phyloP scores from a whole-genome alignment of 2,329 filamentous ascomycete genomes.

The Colletotrichum abscissum region DNA sequence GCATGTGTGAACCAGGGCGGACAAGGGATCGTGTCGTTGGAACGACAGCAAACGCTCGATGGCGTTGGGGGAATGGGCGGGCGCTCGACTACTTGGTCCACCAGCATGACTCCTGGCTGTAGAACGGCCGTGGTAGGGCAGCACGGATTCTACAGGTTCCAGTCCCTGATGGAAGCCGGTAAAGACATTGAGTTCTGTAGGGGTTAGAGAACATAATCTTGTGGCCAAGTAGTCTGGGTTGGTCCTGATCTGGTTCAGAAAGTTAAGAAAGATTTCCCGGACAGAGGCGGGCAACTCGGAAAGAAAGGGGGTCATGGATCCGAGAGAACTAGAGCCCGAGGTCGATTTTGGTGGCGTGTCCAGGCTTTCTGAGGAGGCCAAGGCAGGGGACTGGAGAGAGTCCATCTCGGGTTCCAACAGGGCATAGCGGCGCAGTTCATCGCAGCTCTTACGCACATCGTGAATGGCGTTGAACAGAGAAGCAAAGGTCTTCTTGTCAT shows the following conservation, averaged over 20 bases:
- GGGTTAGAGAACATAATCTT: slow-evolving; percentile 80
- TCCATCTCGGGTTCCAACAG: slow-evolving; percentile 80
- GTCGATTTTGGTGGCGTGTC: slow-evolving; percentile 24
- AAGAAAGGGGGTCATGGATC: slow-evolving; percentile 67
- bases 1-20: slow-evolving; percentile 86
- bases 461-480: slow-evolving; percentile 81
- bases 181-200: slow-evolving; percentile 80
- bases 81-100: slow-evolving; percentile 38
- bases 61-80: slow-evolving; percentile 64
- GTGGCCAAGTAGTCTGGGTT: slow-evolving; percentile 90
- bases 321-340: slow-evolving; percentile 49
- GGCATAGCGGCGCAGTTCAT: slow-evolving; percentile 77
- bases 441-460: slow-evolving; percentile 82
- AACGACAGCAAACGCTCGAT: slow-evolving; percentile 89
- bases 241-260: slow-evolving; percentile 84
- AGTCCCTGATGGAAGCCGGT: slow-evolving; percentile 82
- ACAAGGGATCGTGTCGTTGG: slow-evolving; percentile 87
- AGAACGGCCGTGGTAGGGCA: slow-evolving; percentile 72
- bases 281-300: slow-evolving; percentile 81
- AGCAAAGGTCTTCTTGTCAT: slow-evolving; percentile 83
- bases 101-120: slow-evolving; percentile 58
- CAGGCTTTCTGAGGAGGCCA: slow-evolving; percentile 49
- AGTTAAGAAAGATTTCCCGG: slow-evolving; percentile 79
- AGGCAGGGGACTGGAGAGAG: slow-evolving; percentile 61
- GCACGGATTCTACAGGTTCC: slow-evolving; percentile 85